These are phyloP conservation scores for Ilex asprella DNA, from an alignment of 257 asterid species.

Conservation along the genomic window DNA sequence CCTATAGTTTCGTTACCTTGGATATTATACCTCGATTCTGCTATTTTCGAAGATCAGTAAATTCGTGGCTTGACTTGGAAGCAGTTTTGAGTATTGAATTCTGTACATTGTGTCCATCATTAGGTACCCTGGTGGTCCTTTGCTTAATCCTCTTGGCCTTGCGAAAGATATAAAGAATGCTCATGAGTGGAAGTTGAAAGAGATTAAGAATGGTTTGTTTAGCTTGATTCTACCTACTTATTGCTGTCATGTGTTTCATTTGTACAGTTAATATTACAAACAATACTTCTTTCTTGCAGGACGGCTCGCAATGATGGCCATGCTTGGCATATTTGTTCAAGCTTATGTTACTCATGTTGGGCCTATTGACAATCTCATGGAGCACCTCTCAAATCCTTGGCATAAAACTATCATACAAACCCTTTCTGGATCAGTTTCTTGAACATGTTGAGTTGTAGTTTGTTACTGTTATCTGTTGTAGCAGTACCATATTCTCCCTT, in stretches of 20 bases:
- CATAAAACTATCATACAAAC: slow-evolving; percentile 72
- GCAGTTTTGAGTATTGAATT: no score
- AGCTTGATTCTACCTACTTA: not conserved
- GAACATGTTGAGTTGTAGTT: not conserved
- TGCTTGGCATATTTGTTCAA: slow-evolving; percentile 78
- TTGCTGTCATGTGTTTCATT: not conserved
- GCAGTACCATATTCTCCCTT: no score
- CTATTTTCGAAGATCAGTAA: no score
- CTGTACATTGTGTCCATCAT: not conserved
- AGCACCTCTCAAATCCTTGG: slow-evolving; percentile 80
- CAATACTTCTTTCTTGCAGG: slow-evolving; percentile 27
- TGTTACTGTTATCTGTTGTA: no score
- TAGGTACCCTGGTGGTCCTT: slow-evolving; percentile 94
- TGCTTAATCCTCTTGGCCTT: slow-evolving; percentile 80
- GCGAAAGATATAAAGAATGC: slow-evolving; percentile 83
- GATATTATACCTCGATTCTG: not conserved
- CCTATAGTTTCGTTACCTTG: not conserved
- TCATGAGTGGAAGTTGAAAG: slow-evolving; percentile 80
- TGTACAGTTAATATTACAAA: not conserved
- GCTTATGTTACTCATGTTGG: slow-evolving; percentile 84
- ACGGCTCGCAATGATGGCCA: slow-evolving; percentile 83
- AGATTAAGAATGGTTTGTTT: slow-evolving; percentile 72
- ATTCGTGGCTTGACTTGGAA: no score
- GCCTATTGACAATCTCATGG: slow-evolving; percentile 67
- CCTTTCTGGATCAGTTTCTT: slow-evolving; percentile 41